Base-by-base conservation (phyloP, 2,329 filamentous ascomycete genomes). In the Pyrenochaeta sp. region DNA sequence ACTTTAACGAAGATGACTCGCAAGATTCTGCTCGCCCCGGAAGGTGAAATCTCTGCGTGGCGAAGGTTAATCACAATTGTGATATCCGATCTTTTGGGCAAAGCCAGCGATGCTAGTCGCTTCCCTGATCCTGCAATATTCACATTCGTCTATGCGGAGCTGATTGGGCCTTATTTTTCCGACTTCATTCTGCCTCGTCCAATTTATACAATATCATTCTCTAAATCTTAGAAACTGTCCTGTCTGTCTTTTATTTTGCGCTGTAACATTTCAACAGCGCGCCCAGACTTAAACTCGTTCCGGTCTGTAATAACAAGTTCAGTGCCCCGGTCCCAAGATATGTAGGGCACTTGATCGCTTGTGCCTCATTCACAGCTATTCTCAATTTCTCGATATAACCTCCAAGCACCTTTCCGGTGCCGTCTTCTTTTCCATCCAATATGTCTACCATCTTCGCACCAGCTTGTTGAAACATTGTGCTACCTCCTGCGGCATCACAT, bases 401-500 rank as follows among this genome's bases (percentile, higher is more conserved):
- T 3, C 58, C 55, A 5, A 74, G 45, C 2, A 58, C 58, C n/a
- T 52, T 60, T 3, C 51, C 60, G 9, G 50, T 60, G 0, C 54
- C 58, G 27, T 61, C 58, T 12, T 59, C 58, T 39, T 70, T 63
- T 0, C 72, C 73, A 9, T 71, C 70, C 36, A 76, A 39, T 9
- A 71, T 58, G 1, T 64, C 49, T 42, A 76, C 69, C 62, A 75
- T 69, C 50, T 70, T 68, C 7, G 56, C 56, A 0, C 72, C 74
- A 17, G 58, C 63, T 2, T 67, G 57, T 40, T 70, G 69, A 45
- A 76, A 76, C 56, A 73, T 70, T 7, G 54, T 55, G 47, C 74
- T 76, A 2, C 72, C 73, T 21, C 75, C 75, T 2, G 75, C 74
- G 1, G 74, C 74, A 35, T 75, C 73, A 10, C 68, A 67, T 1